These are phyloP conservation scores for Haematococcus sp. DNA, from an alignment of 139 green algal species.

Conservation along the genomic window DNA sequence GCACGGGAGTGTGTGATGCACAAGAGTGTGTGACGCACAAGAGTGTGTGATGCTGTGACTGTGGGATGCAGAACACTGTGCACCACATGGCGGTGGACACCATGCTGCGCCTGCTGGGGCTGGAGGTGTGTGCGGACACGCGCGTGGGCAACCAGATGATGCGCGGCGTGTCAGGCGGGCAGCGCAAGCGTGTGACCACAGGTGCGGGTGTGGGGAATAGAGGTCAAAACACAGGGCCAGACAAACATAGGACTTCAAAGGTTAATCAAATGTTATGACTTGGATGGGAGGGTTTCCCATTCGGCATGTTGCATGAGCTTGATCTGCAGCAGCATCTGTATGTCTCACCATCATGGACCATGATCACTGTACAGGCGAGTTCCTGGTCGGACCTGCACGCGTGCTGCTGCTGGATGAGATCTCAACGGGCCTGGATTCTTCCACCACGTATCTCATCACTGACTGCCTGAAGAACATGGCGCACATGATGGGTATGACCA, in stretches of 20 bases:
- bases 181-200: constrained; percentile 73
- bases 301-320: constrained; percentile 2
- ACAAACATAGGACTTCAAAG: no score
- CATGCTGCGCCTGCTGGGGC: constrained; percentile 9
- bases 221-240: no score
- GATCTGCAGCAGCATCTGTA: neutral
- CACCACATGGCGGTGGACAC: constrained; percentile 2
- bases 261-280: no score
- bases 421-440: constrained; percentile 52
- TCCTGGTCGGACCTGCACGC: constrained; percentile 52
- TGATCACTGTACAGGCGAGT: constrained; percentile 41
- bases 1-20: no score
- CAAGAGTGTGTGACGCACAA: no score
- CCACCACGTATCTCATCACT: constrained; percentile 56
- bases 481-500: constrained; percentile 30
- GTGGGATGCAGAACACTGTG: neutral
- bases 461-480: constrained; percentile 4
- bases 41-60: no score
- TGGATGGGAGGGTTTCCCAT: neutral
- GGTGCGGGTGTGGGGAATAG: constrained; percentile 56
- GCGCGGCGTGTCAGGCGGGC: constrained; percentile 68
- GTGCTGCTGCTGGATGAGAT: constrained; percentile 67
- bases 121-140: constrained; percentile 46
- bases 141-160: constrained; percentile 71
- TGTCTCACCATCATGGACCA: neutral